These are phyloP conservation scores for Paramecium tetraurelia DNA, from an alignment of 73 alveolate species.

Conservation along the genomic window DNA sequence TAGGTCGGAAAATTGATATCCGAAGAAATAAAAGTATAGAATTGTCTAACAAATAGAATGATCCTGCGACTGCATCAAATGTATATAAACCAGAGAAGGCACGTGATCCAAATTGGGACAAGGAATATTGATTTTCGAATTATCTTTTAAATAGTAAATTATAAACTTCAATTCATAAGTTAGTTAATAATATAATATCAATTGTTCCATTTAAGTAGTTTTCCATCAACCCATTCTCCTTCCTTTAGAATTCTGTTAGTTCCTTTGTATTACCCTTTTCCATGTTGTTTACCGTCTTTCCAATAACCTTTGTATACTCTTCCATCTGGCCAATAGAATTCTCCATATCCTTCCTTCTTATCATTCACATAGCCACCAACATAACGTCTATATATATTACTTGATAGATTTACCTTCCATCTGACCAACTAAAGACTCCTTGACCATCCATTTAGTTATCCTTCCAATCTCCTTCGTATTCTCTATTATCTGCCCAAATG, in stretches of 20 bases:
- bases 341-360: slow-evolving; percentile 68
- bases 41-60: background rate
- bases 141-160: background rate
- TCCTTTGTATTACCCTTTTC: slow-evolving; percentile 69
- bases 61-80: background rate
- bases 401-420: slow-evolving; percentile 36
- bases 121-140: slow-evolving; percentile 22
- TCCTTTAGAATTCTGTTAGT: slow-evolving; percentile 64
- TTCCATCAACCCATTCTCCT: slow-evolving; percentile 79
- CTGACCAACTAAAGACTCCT: slow-evolving; percentile 62
- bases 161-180: background rate
- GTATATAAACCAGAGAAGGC: slow-evolving; percentile 36
- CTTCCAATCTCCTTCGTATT: slow-evolving; percentile 63
- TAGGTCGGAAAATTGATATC: background rate
- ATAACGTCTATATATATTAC: background rate
- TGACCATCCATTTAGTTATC: slow-evolving; percentile 63
- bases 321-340: slow-evolving; percentile 61
- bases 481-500: slow-evolving; percentile 65
- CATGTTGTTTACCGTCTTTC: slow-evolving; percentile 72
- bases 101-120: slow-evolving; percentile 44
- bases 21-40: slow-evolving; percentile 31
- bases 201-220: slow-evolving; percentile 64
- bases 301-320: slow-evolving; percentile 65
- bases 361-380: slow-evolving; percentile 54
- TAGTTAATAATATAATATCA: background rate